These are phyloP conservation scores for Kondoa malvinella DNA, from an alignment of 768 basidiomycete species.

Conservation along the genomic window DNA sequence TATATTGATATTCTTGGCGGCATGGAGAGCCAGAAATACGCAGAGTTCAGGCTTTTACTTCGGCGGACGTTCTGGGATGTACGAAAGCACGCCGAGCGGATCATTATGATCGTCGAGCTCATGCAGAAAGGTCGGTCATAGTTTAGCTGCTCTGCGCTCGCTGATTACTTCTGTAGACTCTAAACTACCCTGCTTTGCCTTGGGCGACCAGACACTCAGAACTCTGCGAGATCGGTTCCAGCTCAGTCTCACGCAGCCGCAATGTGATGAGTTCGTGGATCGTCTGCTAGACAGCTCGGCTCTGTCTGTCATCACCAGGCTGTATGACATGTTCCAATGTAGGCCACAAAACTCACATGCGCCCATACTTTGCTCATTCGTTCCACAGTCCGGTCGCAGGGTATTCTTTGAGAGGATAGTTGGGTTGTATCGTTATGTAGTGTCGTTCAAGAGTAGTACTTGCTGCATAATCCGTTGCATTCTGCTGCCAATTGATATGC, in stretches of 20 bases:
- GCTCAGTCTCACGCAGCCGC: slow-evolving; percentile 62
- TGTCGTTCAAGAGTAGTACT: too few relatives aligned
- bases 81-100: slow-evolving; percentile 86
- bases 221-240: slow-evolving; percentile 83
- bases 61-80: slow-evolving; percentile 84
- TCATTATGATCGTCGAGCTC: slow-evolving; percentile 83
- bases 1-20: slow-evolving; percentile 94
- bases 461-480: too few relatives aligned
- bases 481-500: too few relatives aligned
- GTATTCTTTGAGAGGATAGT: too few relatives aligned
- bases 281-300: slow-evolving; percentile 72
- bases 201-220: slow-evolving; percentile 57
- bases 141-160: background rate
- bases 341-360: background rate
- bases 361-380: background rate
- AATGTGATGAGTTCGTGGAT: slow-evolving; percentile 73
- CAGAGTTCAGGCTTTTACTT: slow-evolving; percentile 72
- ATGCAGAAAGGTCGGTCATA: slow-evolving; percentile 76
- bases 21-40: slow-evolving; percentile 51
- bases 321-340: slow-evolving; percentile 48
- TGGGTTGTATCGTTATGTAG: too few relatives aligned
- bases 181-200: slow-evolving; percentile 45
- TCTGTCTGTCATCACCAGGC: slow-evolving; percentile 80
- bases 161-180: slow-evolving; percentile 12
- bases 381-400: slow-evolving; percentile 10